Evolutionary conservation across 208 protist genomes (phyloP).

Genomic region (Trypanosoma caninum): DNA sequence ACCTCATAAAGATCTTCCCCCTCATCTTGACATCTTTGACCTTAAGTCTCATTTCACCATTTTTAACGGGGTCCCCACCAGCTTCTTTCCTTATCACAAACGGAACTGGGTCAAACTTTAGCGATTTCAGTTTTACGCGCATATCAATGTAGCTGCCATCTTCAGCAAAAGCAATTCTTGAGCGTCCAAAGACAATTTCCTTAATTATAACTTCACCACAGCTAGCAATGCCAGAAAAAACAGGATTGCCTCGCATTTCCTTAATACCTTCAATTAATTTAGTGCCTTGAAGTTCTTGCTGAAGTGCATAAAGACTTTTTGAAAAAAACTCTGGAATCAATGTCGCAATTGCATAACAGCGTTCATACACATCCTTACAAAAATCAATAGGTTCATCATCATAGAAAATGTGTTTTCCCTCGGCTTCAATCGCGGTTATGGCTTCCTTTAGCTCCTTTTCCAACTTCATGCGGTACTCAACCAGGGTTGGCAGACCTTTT

Average conservation of each 20-base stretch:
- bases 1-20: conserved; percentile 1
- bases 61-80: background rate
- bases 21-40: conserved; percentile 24
- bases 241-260: too few species aligned
- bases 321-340: conserved; percentile 26
- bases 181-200: conserved; percentile 40
- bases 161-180: conserved; percentile 27
- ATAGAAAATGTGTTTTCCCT: background rate
- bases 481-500: conserved; percentile 7
- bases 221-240: too few species aligned
- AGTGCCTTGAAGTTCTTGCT: conserved; percentile 25
- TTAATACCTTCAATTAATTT: conserved; percentile 37
- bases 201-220: conserved; percentile 33
- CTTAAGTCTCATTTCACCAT: conserved; percentile 16
- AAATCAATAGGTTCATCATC: conserved; percentile 36
- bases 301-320: conserved; percentile 35
- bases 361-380: conserved; percentile 33
- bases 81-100: conserved; percentile 37
- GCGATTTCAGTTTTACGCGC: conserved; percentile 29
- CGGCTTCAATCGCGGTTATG: conserved; percentile 24
- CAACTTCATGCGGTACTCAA: conserved; percentile 39
- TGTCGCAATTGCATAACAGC: conserved; percentile 32
- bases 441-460: conserved; percentile 33
- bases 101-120: conserved; percentile 40
- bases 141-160: conserved; percentile 36